These are phyloP conservation scores for Odonthalia washingtoniensis DNA, from an alignment of 31 red algal species.

Conservation along the genomic window DNA sequence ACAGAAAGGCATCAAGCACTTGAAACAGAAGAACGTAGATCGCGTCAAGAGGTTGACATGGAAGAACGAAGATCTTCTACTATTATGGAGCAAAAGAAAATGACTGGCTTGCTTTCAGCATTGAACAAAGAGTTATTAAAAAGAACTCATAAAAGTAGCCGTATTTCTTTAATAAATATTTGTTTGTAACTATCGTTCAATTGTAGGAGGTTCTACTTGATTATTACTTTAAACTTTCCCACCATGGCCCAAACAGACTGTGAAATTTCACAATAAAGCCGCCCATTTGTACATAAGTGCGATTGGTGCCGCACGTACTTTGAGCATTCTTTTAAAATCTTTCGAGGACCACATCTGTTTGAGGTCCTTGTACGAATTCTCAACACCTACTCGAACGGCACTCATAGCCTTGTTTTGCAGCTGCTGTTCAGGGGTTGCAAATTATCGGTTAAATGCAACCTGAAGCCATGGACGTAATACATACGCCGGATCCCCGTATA, in stretches of 20 bases:
- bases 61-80: background rate
- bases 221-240: background rate
- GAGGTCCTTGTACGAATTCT: background rate
- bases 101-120: background rate
- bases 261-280: background rate
- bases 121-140: background rate
- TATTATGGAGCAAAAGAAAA: background rate
- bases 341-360: background rate
- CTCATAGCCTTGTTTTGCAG: background rate
- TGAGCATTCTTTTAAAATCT: background rate
- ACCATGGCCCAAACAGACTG: background rate
- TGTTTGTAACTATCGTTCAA: background rate
- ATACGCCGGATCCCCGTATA: background rate
- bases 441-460: too few species aligned
- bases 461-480: background rate
- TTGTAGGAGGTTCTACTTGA: background rate
- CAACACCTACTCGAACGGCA: background rate
- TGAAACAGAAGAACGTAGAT: background rate
- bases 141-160: too few species aligned
- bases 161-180: background rate
- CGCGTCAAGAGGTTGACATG: background rate
- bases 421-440: background rate
- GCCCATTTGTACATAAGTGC: too few species aligned
- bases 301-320: too few species aligned
- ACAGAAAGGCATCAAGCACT: background rate